Percentiles rank a stretch among this genome's conserved stretches.
Evolutionary conservation across 345 rosid genomes (phyloP).

Genomic region (Eucalyptus dawsonii): DNA sequence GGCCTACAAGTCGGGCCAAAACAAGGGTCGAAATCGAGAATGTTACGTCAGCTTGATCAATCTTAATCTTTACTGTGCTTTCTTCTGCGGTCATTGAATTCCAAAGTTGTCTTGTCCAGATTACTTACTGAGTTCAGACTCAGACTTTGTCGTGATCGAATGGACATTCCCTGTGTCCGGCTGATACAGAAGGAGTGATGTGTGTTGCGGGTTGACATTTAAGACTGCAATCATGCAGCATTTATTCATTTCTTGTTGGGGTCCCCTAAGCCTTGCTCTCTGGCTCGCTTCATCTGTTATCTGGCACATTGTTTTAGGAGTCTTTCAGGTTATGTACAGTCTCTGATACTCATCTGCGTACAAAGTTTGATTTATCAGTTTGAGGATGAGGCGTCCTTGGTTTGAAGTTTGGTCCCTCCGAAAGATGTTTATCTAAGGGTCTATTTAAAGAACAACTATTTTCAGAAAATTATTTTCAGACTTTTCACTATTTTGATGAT

Average conservation of each 20-base stretch:
- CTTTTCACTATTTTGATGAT: neutral
- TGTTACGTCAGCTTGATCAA: too few species aligned
- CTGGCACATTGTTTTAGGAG: neutral
- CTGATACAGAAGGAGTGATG: neutral
- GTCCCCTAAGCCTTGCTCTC: neutral
- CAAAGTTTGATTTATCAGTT: too few species aligned
- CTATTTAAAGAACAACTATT: neutral
- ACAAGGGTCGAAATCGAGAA: too few species aligned
- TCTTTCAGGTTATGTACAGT: neutral
- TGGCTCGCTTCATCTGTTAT: neutral
- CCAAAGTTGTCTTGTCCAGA: too few species aligned
- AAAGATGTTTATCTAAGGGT: too few species aligned
- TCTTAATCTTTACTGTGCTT: too few species aligned
- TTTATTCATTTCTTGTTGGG: neutral
- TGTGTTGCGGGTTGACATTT: neutral
- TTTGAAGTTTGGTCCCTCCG: neutral
- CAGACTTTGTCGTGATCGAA: too few species aligned
- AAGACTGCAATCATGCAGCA: neutral
- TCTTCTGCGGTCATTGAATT: too few species aligned
- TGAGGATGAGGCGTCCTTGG: neutral
- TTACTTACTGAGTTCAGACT: too few species aligned
- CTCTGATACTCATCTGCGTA: neutral
- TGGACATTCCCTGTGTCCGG: neutral
- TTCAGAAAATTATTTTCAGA: too few species aligned
- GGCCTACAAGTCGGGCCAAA: too few species aligned